Evolutionary conservation across 192 early-diverging fungal species (phyloP), one percentile per base, ranked within the genome.

Genomic region (Endogone sp.): DNA sequence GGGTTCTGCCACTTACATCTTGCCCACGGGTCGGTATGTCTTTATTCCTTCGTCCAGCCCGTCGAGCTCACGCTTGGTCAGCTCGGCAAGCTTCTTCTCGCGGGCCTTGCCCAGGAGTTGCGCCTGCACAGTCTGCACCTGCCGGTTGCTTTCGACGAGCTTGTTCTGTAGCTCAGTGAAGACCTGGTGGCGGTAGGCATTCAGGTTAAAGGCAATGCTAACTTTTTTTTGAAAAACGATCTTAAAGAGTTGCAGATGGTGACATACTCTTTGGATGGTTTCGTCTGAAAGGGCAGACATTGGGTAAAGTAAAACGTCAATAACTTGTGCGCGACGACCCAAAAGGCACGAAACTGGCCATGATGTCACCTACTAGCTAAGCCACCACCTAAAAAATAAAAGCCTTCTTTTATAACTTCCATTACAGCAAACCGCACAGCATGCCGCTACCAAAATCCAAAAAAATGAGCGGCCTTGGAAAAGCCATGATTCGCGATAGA

Each of bases 1-100:
- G 9, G 9, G 22, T 60, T 60, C 24, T 60, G 2, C 20, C 25
- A 49, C 76, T 68, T 80, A 90, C 91, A 90, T 90, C 66, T 91
- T 90, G 2, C 91, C 91, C 27, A 93, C 84, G 32, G 90, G 80
- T 66, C 89, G 85, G 77, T 93, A 93, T 20, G 90, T 86, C 26
- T 76, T 74, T 3, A 84, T 88, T 21, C 75, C 75, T 9, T 65
- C 44, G 23, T 77, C 75, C 4, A 91, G 75, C 8, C 79, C 60
- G 31, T 79, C 71, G 3, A 93, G 82, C 71, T 93, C 91, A 64
- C 82, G 85, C 67, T 80, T 82, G 13, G 91, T 90, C 29, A 93
- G 76, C 58, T 90, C 88, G 29, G 82, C 81, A 29, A 92, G 79
- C 64, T 83, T 82, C 57, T 83, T 83, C 68, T 93, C 90, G 10